These are phyloP conservation scores for Pyricularia grisea DNA, from an alignment of 2,329 filamentous ascomycete genomes.

Conservation along the genomic window DNA sequence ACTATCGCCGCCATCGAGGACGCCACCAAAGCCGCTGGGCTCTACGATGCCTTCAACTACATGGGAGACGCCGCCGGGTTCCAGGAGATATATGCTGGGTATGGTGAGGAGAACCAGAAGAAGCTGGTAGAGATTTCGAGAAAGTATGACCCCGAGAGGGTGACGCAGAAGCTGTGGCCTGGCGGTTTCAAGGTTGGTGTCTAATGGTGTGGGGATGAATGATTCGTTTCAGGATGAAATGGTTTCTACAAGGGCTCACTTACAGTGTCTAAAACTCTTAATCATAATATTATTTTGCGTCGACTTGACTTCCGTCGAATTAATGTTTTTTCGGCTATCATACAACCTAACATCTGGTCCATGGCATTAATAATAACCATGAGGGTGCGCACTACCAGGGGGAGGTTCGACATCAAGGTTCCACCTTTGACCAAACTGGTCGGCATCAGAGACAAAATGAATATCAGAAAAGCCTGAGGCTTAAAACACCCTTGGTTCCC, in stretches of 20 bases:
- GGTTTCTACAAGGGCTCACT: background rate
- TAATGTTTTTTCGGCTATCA: no score
- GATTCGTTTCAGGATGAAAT: no score
- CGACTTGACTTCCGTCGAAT: no score
- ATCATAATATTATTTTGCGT: background rate
- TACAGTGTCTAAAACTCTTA: background rate
- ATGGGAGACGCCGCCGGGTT: slow-evolving; percentile 31
- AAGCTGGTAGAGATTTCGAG: slow-evolving; percentile 16
- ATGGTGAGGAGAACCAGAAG: slow-evolving; percentile 25
- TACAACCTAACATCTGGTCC: no score
- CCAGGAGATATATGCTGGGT: slow-evolving; percentile 27
- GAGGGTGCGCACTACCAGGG: no score
- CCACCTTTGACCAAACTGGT: no score
- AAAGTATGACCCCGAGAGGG: slow-evolving; percentile 22
- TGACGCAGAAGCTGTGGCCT: slow-evolving; percentile 23
- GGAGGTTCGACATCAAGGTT: no score
- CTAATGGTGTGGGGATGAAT: background rate
- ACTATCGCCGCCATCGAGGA: slow-evolving; percentile 16
- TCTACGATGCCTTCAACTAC: slow-evolving; percentile 24
- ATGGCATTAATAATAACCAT: no score
- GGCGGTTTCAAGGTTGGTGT: slow-evolving; percentile 17
- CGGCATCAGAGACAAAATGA: no score
- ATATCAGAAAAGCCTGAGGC: no score
- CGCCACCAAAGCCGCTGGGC: slow-evolving; percentile 17
- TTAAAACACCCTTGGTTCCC: no score